These are phyloP conservation scores for Cutaneotrichosporon sp. DNA, from an alignment of 1,284 basidiomycete genomes.

Conservation along the genomic window DNA sequence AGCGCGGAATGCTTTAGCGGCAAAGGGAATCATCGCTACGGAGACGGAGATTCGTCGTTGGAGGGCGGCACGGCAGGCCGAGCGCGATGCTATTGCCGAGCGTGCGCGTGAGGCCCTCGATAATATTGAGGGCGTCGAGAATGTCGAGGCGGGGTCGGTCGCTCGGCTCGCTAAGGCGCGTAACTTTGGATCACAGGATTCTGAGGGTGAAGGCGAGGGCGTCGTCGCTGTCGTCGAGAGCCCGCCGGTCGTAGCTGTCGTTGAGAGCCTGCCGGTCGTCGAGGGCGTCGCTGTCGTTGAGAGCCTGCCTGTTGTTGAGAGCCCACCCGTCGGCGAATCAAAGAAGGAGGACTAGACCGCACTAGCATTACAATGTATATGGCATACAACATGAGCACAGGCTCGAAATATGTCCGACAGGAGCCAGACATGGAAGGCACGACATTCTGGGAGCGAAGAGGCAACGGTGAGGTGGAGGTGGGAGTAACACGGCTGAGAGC, in stretches of 20 bases:
- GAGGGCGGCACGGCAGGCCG: slow-evolving; percentile 59
- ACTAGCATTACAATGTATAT: not conserved
- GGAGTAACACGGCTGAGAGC: no score
- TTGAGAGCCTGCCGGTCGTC: no score
- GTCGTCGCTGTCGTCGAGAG: not conserved
- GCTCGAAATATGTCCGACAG: no score
- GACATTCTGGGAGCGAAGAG: no score
- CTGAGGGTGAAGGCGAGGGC: not conserved
- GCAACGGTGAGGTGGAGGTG: no score
- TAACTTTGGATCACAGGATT: not conserved
- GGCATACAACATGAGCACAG: not conserved
- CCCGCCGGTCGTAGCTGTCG: not conserved
- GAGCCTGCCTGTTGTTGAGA: no score
- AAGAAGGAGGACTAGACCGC: not conserved
- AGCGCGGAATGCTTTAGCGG: slow-evolving; percentile 70
- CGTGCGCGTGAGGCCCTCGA: slow-evolving; percentile 15
- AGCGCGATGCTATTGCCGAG: slow-evolving; percentile 14
- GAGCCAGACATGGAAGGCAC: no score
- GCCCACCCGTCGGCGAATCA: not conserved
- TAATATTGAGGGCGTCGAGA: slow-evolving; percentile 7
- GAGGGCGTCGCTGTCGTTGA: not conserved
- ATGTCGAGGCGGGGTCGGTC: slow-evolving; percentile 15
- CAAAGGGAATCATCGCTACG: slow-evolving; percentile 65
- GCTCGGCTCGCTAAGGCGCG: slow-evolving; percentile 14
- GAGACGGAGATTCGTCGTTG: slow-evolving; percentile 79